A percentile compares a stretch with the other conserved stretches of the same genome.
These are phyloP conservation scores for Leptomonas pyrrhocoris DNA, from an alignment of 208 protist species.

Conservation along the genomic window DNA sequence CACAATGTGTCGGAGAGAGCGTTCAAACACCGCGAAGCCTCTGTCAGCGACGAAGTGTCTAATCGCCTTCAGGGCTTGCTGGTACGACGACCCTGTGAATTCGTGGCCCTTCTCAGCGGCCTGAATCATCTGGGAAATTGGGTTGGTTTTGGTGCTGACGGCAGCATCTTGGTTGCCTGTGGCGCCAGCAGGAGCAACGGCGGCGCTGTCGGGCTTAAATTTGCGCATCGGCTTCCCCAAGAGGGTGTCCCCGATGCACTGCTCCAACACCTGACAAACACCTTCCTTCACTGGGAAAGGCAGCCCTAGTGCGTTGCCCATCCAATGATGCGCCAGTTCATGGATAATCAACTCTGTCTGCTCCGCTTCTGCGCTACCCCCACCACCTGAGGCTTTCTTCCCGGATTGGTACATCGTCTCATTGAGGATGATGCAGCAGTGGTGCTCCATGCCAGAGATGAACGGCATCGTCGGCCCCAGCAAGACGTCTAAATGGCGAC, in stretches of 20 bases:
- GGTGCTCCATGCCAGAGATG: constrained; percentile 90
- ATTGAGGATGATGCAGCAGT: constrained; percentile 85
- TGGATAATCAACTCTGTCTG: constrained; percentile 81
- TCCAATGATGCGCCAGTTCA: constrained; percentile 87
- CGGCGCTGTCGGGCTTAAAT: constrained; percentile 19
- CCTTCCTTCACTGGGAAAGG: constrained; percentile 89
- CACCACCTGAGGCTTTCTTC: neutral
- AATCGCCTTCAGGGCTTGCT: constrained; percentile 51
- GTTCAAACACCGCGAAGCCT: constrained; percentile 48
- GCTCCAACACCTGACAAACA: constrained; percentile 81
- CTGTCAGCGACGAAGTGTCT: constrained; percentile 33
- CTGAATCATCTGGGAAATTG: constrained; percentile 10
- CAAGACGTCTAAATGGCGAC: constrained; percentile 49
- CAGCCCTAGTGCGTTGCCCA: constrained; percentile 84
- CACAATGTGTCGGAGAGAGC: constrained; percentile 37
- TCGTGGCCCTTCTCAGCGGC: constrained; percentile 65
- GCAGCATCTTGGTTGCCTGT: neutral
- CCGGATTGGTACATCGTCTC: constrained; percentile 51
- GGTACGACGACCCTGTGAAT: constrained; percentile 72
- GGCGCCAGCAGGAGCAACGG: neutral
- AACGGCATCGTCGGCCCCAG: constrained; percentile 79
- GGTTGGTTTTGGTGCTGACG: neutral
- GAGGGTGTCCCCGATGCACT: constrained; percentile 51
- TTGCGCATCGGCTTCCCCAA: constrained; percentile 44
- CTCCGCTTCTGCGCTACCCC: constrained; percentile 23